Evolutionary conservation across 2,329 filamentous ascomycete genomes (phyloP), one percentile per base, ranked within the genome.

Genomic region (Trichophyton simii): DNA sequence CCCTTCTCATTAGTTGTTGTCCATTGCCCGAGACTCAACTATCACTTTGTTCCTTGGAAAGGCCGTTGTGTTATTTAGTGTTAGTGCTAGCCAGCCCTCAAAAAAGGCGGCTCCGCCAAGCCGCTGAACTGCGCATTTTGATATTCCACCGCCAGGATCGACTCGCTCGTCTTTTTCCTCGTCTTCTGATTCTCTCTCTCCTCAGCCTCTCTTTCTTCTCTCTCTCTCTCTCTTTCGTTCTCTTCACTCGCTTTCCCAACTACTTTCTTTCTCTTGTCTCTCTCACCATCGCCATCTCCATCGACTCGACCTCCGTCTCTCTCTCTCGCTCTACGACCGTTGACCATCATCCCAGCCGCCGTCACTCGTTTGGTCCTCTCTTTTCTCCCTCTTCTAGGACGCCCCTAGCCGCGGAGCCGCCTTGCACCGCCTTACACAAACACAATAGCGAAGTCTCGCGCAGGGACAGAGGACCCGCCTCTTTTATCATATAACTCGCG

Each of bases 351-450:
- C 48, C 22, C 42, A 13, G 22, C 58, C 42, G 42, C 34, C 25
- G 42, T 48, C 42, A 44, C 58, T 59, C 58, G 41, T 59, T 36
- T 60, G 36, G 13, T 34, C 3, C 42, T 34, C 42, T 34, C 22
- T 18, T 48, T 38, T 15, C 38, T 46, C 18, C n/a, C 15, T 15
- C 18, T 48, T 11, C 5, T 22, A 28, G n/a, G 36, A 48, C 42
- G 31, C 42, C 28, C 58, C 41, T 48, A 50, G 44, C 25, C 42
- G 48, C 58, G 20, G 46, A 44, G 41, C 46, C 48, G 34, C 59
- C 34, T 50, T 60, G 38, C 59, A 42, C 59, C 28, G 25, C 36
- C 48, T 57, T 54, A 44, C 59, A 42, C 34, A 57, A 20, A 3
- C 31, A 31, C 59, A 22, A 44, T 11, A 52, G 46, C 22, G 46